Percentiles rank a stretch among this genome's conserved stretches.
These are phyloP conservation scores for Chlorophyllum brunneum DNA, from an alignment of 768 basidiomycete species.

Conservation along the genomic window DNA sequence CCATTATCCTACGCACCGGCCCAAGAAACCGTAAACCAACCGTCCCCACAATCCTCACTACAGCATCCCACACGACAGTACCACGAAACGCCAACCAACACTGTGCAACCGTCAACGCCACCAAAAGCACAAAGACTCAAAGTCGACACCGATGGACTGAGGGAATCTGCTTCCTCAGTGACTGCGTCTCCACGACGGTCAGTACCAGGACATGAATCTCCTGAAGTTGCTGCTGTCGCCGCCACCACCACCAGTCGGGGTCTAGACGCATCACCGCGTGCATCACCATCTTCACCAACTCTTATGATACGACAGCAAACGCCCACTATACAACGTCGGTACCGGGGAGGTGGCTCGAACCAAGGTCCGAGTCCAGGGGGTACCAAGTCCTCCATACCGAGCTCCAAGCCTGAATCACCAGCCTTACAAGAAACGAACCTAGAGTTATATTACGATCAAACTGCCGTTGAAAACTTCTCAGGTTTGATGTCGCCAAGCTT, in stretches of 20 bases:
- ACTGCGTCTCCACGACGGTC: background rate
- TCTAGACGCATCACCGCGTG: background rate
- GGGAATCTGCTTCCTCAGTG: background rate
- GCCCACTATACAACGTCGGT: background rate
- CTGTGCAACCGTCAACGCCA: too few species aligned
- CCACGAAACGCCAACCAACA: background rate
- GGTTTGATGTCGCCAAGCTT: background rate
- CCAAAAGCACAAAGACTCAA: background rate
- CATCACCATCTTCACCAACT: background rate
- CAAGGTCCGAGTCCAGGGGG: background rate
- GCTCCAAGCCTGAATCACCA: background rate
- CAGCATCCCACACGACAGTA: background rate
- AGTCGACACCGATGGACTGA: background rate
- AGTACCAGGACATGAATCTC: conserved; percentile 2
- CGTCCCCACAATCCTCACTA: background rate
- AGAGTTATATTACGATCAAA: background rate
- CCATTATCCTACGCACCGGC: background rate
- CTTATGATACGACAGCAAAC: background rate
- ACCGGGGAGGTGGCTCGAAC: background rate
- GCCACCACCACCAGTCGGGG: background rate
- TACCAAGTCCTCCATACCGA: background rate
- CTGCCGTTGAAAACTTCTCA: background rate
- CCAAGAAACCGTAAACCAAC: background rate
- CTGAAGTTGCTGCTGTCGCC: background rate
- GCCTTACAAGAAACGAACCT: background rate